Percentiles rank a stretch among this genome's conserved stretches.
Evolutionary conservation across 176 grass and related monocot species (phyloP).

Genomic region (Oropetium thomaeum): DNA sequence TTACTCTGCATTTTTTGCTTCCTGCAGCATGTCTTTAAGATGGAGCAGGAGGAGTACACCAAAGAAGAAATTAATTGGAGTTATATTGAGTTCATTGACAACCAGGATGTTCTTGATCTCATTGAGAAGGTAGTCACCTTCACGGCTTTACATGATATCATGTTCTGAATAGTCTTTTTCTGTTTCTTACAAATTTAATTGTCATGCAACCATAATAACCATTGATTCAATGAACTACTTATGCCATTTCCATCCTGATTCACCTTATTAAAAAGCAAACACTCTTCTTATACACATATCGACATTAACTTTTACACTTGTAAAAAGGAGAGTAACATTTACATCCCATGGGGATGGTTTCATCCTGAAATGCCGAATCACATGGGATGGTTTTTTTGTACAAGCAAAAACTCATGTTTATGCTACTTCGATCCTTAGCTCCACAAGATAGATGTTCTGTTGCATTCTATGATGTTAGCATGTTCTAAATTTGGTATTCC

Average conservation of each 20-base stretch:
- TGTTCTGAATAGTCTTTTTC: conserved; percentile 18
- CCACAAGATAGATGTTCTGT: neutral
- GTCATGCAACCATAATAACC: neutral
- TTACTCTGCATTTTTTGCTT: conserved; percentile 35
- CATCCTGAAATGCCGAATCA: neutral
- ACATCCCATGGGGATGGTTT: neutral
- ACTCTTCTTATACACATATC: neutral
- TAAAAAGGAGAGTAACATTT: too few species aligned
- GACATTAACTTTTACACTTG: too few species aligned
- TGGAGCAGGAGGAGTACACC: conserved; percentile 99
- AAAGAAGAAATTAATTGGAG: conserved; percentile 99
- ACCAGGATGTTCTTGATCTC: conserved; percentile 95
- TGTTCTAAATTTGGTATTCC: conserved; percentile 19
- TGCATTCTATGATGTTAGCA: neutral
- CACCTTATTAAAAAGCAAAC: neutral
- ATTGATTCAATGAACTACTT: neutral
- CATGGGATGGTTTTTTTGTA: too few species aligned
- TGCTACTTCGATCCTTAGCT: conserved; percentile 18
- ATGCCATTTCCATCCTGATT: neutral
- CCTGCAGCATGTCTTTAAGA: conserved; percentile 98
- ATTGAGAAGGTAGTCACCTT: conserved; percentile 84
- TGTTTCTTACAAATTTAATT: neutral
- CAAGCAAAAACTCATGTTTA: conserved; percentile 16
- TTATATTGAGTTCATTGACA: conserved; percentile 98
- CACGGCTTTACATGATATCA: neutral